Evolutionary conservation across 1,284 basidiomycete genomes (phyloP).

Genomic region (Cystobasidiaceae sp.): DNA sequence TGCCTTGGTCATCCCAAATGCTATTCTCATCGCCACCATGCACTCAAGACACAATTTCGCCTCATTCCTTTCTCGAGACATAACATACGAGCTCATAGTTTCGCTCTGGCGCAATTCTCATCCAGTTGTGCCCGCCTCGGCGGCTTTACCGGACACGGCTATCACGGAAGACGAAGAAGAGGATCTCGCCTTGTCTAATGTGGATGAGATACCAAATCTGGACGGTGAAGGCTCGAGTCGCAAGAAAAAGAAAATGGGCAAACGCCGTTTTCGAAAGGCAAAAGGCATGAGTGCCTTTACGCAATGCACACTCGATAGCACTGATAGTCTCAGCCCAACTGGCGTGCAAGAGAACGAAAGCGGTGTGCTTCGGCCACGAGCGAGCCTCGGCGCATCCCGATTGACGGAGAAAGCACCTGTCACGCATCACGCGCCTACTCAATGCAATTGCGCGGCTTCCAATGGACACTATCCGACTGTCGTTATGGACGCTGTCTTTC

Average conservation of each 20-base stretch:
- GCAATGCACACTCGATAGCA: not conserved
- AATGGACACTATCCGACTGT: conserved; percentile 62
- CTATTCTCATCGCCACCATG: conserved; percentile 81
- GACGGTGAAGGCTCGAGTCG: conserved; percentile 16
- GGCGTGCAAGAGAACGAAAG: not conserved
- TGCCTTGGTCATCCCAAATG: conserved; percentile 96
- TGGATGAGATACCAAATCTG: not conserved
- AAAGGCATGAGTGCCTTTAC: not conserved
- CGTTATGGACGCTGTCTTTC: conserved; percentile 71
- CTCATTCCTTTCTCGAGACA: conserved; percentile 92
- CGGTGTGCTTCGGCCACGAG: not conserved
- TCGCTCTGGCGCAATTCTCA: conserved; percentile 92
- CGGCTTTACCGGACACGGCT: conserved; percentile 41
- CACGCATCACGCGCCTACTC: conserved; percentile 10
- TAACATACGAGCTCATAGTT: conserved; percentile 89
- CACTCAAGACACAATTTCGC: conserved; percentile 83
- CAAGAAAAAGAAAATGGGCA: conserved; percentile 27
- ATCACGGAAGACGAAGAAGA: conserved; percentile 41
- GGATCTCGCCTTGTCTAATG: conserved; percentile 25
- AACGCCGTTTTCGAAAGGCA: conserved; percentile 9
- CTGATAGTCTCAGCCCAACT: too few relatives aligned
- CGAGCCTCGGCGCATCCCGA: not conserved
- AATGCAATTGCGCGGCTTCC: conserved; percentile 5
- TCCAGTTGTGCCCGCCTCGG: conserved; percentile 60
- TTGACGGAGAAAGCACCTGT: not conserved